Evolutionary conservation across 2,329 filamentous ascomycete genomes (phyloP).

Genomic region (Stemphylium beticola): DNA sequence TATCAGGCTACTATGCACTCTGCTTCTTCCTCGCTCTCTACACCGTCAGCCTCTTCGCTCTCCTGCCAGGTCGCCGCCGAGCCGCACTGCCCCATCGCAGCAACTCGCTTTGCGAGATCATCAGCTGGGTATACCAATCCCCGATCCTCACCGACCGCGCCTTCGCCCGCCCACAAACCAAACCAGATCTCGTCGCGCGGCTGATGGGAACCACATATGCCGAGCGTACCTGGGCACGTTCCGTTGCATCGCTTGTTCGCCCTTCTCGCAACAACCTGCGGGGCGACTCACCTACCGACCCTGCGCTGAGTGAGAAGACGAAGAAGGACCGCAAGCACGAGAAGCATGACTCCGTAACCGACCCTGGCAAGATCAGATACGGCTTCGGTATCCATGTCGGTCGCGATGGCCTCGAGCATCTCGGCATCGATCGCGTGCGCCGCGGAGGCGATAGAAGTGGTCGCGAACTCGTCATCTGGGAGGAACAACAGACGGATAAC

Average conservation of each 20-base stretch:
- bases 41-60: constrained; percentile 63
- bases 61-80: constrained; percentile 65
- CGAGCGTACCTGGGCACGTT: constrained; percentile 47
- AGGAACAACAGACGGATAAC: constrained; percentile 38
- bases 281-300: constrained; percentile 29
- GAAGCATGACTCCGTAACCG: constrained; percentile 38
- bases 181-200: constrained; percentile 70
- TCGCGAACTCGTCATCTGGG: constrained; percentile 46
- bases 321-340: constrained; percentile 16
- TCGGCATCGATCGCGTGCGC: constrained; percentile 65
- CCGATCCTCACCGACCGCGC: constrained; percentile 74
- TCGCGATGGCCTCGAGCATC: constrained; percentile 64
- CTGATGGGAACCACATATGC: constrained; percentile 65
- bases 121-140: constrained; percentile 77
- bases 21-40: constrained; percentile 75
- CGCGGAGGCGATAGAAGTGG: constrained; percentile 42
- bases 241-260: constrained; percentile 37
- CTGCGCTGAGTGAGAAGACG: constrained; percentile 22
- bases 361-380: constrained; percentile 53
- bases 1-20: constrained; percentile 75
- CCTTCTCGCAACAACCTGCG: constrained; percentile 37
- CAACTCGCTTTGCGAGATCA: constrained; percentile 74
- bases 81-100: constrained; percentile 76
- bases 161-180: constrained; percentile 72
- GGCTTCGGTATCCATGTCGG: constrained; percentile 65